Evolutionary conservation across 1,284 basidiomycete genomes (phyloP), one percentile per base, ranked within the genome.

Genomic region (Apiotrichum laibachii): DNA sequence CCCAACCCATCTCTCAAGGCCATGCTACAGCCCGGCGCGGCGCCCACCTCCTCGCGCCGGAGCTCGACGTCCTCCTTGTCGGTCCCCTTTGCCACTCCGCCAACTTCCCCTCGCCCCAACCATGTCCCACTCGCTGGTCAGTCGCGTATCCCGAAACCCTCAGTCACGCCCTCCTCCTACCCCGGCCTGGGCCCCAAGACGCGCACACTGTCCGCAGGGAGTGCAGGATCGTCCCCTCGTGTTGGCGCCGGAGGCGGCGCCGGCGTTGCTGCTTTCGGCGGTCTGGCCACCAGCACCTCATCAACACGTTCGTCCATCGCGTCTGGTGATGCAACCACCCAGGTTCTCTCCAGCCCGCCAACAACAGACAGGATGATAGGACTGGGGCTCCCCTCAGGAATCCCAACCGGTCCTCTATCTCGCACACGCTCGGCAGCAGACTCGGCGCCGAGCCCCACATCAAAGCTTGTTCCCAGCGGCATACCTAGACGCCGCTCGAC

Each of bases 31-130:
- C 55, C 55, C 55, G 55, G 55, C 55, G 55, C 55, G 26, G 26
- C 26, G 55, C 46, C 53, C 16, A 55, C 53, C 4, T 31, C 33
- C 39, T 59, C 61, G 47, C 61, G 61, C 31, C 44, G 58, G 49
- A 63, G 61, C 58, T 63, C 58, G 55, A 47, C 50, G 6, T 60
- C 57, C 1, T 63, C 61, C 13, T 16, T 45, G 11, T 56, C 55
- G 11, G 31, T 31, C 18, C 51, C 62, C 15, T 63, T 63, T 49
- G 58, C 56, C 31, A 63, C 62, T 9, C 62, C 62, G 19, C 62
- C 62, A 0, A 45, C 59, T 2, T 63, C 62, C 12, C 59, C 62
- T 18, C 39, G 5, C 7, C 33, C 35, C 19, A 34, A 37, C 4
- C 26, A 31, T 7, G 26, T 31, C 15, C 39, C 53, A 18, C 22